phyloP scores from a whole-genome alignment of 228 moss, liverwort and hornwort species.

The Sphagnum magellanicum region DNA sequence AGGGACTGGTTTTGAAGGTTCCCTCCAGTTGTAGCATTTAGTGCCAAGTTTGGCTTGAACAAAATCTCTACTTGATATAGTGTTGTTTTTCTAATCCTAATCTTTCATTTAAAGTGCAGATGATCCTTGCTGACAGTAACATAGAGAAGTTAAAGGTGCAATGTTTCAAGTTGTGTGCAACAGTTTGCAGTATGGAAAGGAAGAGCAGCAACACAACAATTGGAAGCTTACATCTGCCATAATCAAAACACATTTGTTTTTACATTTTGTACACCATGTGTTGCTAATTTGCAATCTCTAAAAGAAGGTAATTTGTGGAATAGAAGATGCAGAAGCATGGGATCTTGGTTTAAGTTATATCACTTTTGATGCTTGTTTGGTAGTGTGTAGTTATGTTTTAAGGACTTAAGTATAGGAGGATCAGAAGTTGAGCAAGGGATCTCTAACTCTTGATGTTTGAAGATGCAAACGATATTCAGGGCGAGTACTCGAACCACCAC shows the following conservation, averaged over 20 bases:
- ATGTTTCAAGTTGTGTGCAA: background rate
- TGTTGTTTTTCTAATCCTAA: too few species aligned
- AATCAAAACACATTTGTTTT: background rate
- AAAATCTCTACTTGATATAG: too few species aligned
- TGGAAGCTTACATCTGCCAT: background rate
- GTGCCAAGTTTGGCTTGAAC: too few species aligned
- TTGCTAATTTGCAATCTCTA: background rate
- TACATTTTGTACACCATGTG: background rate
- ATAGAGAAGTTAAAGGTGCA: rapidly evolving
- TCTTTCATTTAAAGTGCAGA: too few species aligned
- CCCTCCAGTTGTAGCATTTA: too few species aligned
- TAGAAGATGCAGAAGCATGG: background rate
- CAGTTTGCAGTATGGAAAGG: background rate
- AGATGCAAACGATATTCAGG: slow-evolving; percentile 23
- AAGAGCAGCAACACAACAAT: background rate
- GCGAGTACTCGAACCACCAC: slow-evolving; percentile 37
- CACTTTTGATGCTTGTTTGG: background rate
- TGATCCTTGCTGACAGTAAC: too few species aligned
- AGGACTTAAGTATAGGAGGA: background rate
- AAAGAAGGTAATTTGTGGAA: background rate
- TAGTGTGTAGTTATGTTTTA: background rate
- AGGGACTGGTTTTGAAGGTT: too few species aligned
- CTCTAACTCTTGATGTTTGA: too few species aligned
- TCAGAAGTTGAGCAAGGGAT: background rate
- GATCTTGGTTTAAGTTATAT: too few species aligned